Base-by-base conservation (phyloP, 805 yeast species). In the Candida montana region DNA sequence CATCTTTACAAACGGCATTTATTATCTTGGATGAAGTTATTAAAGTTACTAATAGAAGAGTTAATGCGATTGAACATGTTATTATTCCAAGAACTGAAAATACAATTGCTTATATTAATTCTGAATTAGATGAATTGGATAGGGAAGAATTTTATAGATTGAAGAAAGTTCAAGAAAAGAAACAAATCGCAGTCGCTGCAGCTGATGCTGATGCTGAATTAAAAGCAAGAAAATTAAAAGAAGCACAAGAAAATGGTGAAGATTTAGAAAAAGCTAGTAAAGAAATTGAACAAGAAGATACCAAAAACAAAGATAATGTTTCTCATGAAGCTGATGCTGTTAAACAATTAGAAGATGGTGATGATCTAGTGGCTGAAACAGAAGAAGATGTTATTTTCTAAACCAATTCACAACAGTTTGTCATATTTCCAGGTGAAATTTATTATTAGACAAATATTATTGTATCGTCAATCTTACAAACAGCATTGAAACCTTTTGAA, bases 71-170 rank as follows among this genome's bases (percentile, higher is more conserved):
- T 65, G 99, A 91, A 69, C 98, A 91, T 59, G 98, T 91, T 35
- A 90, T 91, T 56, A 91, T 91, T 47, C 99, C 99, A 53, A 79
- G 98, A 67, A 93, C 98, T 2, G 97, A 93, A 64, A 91, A 91
- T 67, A 91, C 99, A 23, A 91, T 91, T 57, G 69, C 74, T 40
- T 79, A 91, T 67, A 91, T 91, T 71, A 90, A 89, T 64, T 85
- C 96, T 27, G 99, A 91, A 65, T 76, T 91, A 60, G 99, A 93
- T 66, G 99, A 91, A 68, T 75, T 93, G 63, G 98, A 93, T 63
- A 84, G 99, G 75, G 99, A 91, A 68, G 99, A 91, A 67, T 91
- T 91, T 61, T 93, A 90, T 69, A 75, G 99, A 57, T 77, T 91
- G 69, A 93, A 93, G 72, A 91, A 91, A 66, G 96, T 91, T 40